Base-by-base conservation (phyloP, 2,329 filamentous ascomycete genomes). In the Fusarium sp. region DNA sequence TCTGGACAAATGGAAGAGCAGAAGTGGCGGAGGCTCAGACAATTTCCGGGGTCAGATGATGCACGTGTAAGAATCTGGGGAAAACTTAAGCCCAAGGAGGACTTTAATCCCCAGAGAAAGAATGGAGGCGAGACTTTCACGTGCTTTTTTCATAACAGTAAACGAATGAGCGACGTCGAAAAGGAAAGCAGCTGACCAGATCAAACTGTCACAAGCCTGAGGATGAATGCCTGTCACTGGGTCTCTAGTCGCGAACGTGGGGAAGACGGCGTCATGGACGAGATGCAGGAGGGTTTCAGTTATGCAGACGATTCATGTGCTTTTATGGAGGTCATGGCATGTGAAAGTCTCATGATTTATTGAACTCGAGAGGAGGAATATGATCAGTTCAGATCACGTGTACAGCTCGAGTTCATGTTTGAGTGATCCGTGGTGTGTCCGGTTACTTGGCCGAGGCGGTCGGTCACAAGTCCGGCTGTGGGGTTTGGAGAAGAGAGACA, bases 391-490 rank as follows among this genome's bases (percentile, higher is more conserved):
- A 45, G 15, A 60, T 75, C 72, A 75, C 73, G 68, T 75, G 72
- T 42, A 24, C 20, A 4, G 11, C 12, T 18, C 12, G 10, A 39
- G 41, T 48, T 34, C n/a, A 34, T 36, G 18, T 39, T n/a, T 66
- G 39, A 64, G 47, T 48, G 56, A 32, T 18, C 50, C 15, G 26
- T 20, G 13, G 36, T 15, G 18, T 28, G 54, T 39, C 63, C 72
- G 72, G 72, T 67, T 45, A 75, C 65, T 60, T 67, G 68, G 51
- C 72, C 72, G 72, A 75, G 58, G 47, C 24, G 51, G 42, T 75
- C 72, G 72, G 72, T 60, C 61, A 75, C 72, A 73, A 70, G 72
- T 75, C 72, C 72, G 72, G 65, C 22, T 44, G 61, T 63, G 72
- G 61, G 61, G 61, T 56, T 75, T 75, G 72, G 72, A 42, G 72